Evolutionary conservation across 2,329 filamentous ascomycete species (phyloP).

Genomic region (Sarocladiaceae sp.): DNA sequence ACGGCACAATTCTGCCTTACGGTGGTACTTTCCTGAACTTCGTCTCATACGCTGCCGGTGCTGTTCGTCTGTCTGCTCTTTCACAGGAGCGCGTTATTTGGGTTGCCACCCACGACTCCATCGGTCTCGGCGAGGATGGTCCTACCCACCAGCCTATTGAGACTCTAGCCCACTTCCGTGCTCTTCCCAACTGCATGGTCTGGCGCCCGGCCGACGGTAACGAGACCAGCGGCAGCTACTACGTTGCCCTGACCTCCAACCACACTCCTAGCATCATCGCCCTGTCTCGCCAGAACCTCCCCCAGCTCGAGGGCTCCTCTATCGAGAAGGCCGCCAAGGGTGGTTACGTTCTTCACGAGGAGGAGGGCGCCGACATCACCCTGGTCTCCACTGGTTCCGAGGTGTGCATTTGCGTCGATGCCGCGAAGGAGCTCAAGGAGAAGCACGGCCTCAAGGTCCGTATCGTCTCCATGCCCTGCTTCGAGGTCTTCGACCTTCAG

Average conservation of each 20-base stretch:
- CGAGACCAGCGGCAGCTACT: slow-evolving; percentile 97
- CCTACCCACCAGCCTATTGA: slow-evolving; percentile 99
- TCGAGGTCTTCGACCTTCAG: slow-evolving; percentile 94
- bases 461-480: slow-evolving; percentile 93
- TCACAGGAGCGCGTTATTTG: slow-evolving; percentile 90
- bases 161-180: slow-evolving; percentile 96
- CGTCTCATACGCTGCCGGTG: slow-evolving; percentile 93
- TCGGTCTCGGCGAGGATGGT: slow-evolving; percentile 97
- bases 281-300: slow-evolving; percentile 95
- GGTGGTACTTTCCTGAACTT: slow-evolving; percentile 99
- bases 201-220: slow-evolving; percentile 98
- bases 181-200: slow-evolving; percentile 98
- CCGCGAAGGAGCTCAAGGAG: slow-evolving; percentile 85
- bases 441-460: slow-evolving; percentile 84
- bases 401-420: slow-evolving; percentile 88
- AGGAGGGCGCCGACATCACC: slow-evolving; percentile 78
- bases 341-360: slow-evolving; percentile 86
- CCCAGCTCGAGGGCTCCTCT: slow-evolving; percentile 91
- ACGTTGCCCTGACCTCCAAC: slow-evolving; percentile 85
- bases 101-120: slow-evolving; percentile 97
- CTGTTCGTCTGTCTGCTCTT: slow-evolving; percentile 88
- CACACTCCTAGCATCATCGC: slow-evolving; percentile 90
- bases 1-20: slow-evolving; percentile 91
- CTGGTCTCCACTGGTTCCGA: slow-evolving; percentile 95
- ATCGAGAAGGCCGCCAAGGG: slow-evolving; percentile 90